Evolutionary conservation across 108 stramenopile genomes (phyloP).

Genomic region (Skeletonema marinoi): DNA sequence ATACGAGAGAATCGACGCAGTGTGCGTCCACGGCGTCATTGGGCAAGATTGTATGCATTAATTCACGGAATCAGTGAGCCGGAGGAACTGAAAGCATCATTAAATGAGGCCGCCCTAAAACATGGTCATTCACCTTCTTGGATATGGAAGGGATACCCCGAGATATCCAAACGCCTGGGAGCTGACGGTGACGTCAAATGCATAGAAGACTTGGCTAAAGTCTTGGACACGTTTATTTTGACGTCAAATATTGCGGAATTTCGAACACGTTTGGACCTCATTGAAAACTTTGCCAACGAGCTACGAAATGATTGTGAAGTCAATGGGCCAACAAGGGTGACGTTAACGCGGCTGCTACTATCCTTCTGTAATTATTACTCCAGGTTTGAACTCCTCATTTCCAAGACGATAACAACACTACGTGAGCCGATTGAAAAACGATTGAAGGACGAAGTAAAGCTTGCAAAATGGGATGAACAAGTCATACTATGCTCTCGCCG

Average conservation of each 20-base stretch:
- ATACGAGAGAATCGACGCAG: conserved; percentile 53
- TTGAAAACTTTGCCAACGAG: conserved; percentile 63
- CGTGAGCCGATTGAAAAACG: conserved; percentile 81
- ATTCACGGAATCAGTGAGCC: conserved; percentile 23
- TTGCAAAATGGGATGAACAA: conserved; percentile 99
- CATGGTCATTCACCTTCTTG: conserved; percentile 52
- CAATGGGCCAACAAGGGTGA: conserved; percentile 14
- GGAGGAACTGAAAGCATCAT: neutral
- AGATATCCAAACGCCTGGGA: conserved; percentile 18
- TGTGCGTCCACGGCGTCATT: conserved; percentile 58
- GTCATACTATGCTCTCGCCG: conserved; percentile 94
- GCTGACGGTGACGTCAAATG: conserved; percentile 29
- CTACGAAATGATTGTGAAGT: conserved; percentile 28
- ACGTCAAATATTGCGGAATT: conserved; percentile 79
- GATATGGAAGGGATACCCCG: conserved; percentile 71
- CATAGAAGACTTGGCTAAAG: conserved; percentile 61
- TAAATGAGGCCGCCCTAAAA: neutral
- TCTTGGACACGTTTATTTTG: conserved; percentile 83
- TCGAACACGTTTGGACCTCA: conserved; percentile 56
- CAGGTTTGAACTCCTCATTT: conserved; percentile 59
- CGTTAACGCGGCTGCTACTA: conserved; percentile 52
- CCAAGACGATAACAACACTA: conserved; percentile 32
- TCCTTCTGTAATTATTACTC: conserved; percentile 81
- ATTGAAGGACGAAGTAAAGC: conserved; percentile 91
- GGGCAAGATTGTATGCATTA: conserved; percentile 62